Percentiles rank a stretch among this genome's conserved stretches.
Conservation (phyloP, 2,329 filamentous ascomycete genomes). For the Alternaria incomplexa region DNA sequence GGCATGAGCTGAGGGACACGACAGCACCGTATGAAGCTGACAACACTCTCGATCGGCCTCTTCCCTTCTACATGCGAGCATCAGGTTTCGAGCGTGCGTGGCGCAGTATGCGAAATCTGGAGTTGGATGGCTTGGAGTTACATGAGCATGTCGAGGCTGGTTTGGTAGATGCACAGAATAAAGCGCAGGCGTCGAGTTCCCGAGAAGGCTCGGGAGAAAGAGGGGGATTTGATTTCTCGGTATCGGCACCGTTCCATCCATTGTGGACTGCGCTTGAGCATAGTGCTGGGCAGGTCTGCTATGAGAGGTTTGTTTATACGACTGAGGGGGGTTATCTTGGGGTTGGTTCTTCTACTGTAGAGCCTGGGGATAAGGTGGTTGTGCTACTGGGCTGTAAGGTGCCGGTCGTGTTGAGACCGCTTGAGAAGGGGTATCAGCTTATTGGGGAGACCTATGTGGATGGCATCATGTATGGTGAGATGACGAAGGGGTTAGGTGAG, state of each 20-base stretch:
- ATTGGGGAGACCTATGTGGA: neutral
- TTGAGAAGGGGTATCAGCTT: neutral
- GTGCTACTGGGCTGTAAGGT: neutral
- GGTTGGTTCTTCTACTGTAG: neutral
- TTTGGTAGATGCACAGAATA: neutral
- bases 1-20: neutral
- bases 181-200: neutral
- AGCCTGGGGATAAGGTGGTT: neutral
- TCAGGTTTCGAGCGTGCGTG: neutral
- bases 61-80: neutral
- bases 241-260: neutral
- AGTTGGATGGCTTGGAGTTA: neutral
- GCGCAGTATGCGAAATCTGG: neutral
- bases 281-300: neutral
- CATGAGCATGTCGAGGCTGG: neutral
- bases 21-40: neutral
- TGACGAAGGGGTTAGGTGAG: neutral
- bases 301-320: neutral
- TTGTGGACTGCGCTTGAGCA: neutral
- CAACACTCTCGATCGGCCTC: neutral
- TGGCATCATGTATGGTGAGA: neutral
- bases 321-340: neutral
- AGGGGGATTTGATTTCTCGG: too few relatives aligned
- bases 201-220: neutral
- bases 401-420: neutral